Evolutionary conservation across 2,329 filamentous ascomycete species (phyloP).

Genomic region (Fusarium sublunatum): DNA sequence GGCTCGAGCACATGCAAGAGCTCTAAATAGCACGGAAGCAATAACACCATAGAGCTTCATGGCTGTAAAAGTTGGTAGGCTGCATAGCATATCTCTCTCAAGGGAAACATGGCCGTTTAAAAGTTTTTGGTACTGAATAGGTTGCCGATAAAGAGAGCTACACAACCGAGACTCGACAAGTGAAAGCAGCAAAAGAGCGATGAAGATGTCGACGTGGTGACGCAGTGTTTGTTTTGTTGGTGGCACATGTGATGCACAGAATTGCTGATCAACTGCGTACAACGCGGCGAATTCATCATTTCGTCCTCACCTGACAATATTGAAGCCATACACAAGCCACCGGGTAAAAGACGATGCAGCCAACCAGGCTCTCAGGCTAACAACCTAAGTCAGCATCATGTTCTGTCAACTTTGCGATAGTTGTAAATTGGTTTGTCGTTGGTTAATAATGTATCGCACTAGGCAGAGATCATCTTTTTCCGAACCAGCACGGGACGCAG

Average conservation of each 20-base stretch:
- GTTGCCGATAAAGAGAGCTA: neutral
- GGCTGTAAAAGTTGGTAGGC: neutral
- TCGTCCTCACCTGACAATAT: constrained; percentile 6
- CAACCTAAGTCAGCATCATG: constrained; percentile 7
- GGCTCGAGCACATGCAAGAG: neutral
- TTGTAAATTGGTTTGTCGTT: too few species aligned
- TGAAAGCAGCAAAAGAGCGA: neutral
- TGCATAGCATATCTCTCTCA: neutral
- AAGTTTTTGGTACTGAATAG: neutral
- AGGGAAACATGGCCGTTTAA: neutral
- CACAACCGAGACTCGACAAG: neutral
- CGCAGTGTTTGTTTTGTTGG: neutral
- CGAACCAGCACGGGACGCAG: too few species aligned
- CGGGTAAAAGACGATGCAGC: constrained; percentile 8
- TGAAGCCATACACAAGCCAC: constrained; percentile 5
- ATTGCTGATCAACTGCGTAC: constrained; percentile 2
- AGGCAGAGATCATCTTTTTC: too few species aligned
- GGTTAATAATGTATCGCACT: too few species aligned
- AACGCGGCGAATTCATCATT: constrained; percentile 9
- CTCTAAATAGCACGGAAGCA: constrained; percentile 1
- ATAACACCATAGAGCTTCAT: constrained; percentile 21
- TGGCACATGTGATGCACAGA: constrained; percentile 4
- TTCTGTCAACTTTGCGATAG: neutral
- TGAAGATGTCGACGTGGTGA: neutral
- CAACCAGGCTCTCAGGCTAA: constrained; percentile 16